Conservation (phyloP, 1,284 basidiomycete genomes). For the Sporisorium exsertum region DNA sequence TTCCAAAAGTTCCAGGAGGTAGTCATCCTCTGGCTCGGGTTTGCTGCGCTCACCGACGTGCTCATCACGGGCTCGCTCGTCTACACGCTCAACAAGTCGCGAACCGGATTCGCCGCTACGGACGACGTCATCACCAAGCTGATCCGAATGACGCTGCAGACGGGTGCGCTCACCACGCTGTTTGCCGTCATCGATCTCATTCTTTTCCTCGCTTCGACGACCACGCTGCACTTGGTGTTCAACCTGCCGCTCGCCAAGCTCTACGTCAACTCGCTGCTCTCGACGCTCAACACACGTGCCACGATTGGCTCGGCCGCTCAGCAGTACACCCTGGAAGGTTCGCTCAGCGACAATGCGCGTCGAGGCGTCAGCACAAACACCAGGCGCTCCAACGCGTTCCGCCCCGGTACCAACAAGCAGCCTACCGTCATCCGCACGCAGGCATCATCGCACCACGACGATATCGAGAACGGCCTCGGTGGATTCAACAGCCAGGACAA, state of each 20-base stretch:
- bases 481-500: conserved; percentile 28
- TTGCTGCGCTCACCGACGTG: conserved; percentile 59
- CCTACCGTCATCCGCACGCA: conserved; percentile 47
- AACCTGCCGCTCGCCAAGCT: conserved; percentile 65
- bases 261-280: conserved; percentile 65
- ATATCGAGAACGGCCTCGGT: conserved; percentile 30
- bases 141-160: conserved; percentile 63
- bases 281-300: conserved; percentile 64
- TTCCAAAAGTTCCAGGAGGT: conserved; percentile 65
- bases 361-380: conserved; percentile 33
- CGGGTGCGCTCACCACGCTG: conserved; percentile 57
- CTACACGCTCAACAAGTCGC: conserved; percentile 58
- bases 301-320: conserved; percentile 24
- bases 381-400: conserved; percentile 45
- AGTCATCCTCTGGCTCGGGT: conserved; percentile 63
- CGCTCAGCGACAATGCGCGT: conserved; percentile 41
- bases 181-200: conserved; percentile 62
- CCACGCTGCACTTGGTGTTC: conserved; percentile 62
- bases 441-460: conserved; percentile 37
- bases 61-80: conserved; percentile 60
- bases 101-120: conserved; percentile 64
- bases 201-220: conserved; percentile 58
- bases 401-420: conserved; percentile 41
- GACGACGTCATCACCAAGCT: conserved; percentile 65
- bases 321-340: conserved; percentile 55